Percentiles rank a stretch among this genome's conserved stretches.
These are phyloP conservation scores for Blastomyces emzantsi DNA, from an alignment of 2,329 filamentous ascomycete species.

Conservation along the genomic window DNA sequence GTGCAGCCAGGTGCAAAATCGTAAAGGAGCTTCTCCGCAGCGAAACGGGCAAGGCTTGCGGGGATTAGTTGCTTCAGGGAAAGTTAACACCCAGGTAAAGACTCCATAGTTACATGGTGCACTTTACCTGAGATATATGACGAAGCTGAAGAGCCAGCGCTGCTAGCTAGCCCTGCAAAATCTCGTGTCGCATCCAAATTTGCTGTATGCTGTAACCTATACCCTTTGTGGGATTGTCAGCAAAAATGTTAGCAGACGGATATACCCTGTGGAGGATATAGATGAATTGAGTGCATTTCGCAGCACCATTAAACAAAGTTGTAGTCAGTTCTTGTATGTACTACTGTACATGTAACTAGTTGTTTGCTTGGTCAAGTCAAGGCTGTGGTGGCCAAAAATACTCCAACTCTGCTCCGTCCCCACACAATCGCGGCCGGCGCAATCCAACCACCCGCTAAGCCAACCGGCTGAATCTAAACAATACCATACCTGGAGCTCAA, in stretches of 20 bases:
- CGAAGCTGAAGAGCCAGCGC: background rate
- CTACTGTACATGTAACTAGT: too few relatives aligned
- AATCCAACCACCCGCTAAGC: background rate
- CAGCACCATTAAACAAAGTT: too few relatives aligned
- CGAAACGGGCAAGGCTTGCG: background rate
- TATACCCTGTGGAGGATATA: too few relatives aligned
- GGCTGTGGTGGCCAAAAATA: background rate
- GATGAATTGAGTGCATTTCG: too few relatives aligned
- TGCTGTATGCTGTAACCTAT: too few relatives aligned
- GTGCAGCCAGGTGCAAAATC: background rate
- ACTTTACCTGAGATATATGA: background rate
- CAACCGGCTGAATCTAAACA: background rate
- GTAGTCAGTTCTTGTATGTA: too few relatives aligned
- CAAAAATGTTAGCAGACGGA: too few relatives aligned
- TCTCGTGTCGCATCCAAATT: too few relatives aligned
- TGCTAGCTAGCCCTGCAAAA: background rate
- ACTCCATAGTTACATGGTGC: background rate
- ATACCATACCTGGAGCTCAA: too few relatives aligned
- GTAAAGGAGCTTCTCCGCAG: constrained; percentile 1
- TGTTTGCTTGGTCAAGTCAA: background rate
- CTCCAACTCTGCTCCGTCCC: background rate
- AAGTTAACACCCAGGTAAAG: background rate
- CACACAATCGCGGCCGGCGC: background rate
- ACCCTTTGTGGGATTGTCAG: too few relatives aligned
- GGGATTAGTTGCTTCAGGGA: background rate